A percentile compares a stretch with the other conserved stretches of the same genome.
Conservation (phyloP, 2,329 filamentous ascomycete species). For the Pseudogymnoascus sp. region DNA sequence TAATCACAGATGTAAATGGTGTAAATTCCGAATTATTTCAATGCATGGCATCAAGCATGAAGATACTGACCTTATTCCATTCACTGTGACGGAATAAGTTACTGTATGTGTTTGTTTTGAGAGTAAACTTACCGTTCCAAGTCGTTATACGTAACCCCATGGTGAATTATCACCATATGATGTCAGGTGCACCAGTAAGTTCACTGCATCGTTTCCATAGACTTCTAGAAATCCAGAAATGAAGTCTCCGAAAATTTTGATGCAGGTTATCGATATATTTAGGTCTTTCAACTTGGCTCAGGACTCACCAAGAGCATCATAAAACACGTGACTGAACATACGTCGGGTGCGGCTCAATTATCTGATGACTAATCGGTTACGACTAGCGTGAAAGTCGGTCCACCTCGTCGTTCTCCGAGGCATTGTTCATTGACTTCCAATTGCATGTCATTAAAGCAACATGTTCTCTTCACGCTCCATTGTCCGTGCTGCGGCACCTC, state of each 20-base stretch:
- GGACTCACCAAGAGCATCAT: background rate
- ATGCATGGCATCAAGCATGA: background rate
- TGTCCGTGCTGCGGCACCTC: conserved; percentile 51
- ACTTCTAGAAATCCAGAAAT: background rate
- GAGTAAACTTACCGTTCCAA: conserved; percentile 62
- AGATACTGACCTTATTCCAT: conserved; percentile 61
- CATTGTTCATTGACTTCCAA: conserved; percentile 1
- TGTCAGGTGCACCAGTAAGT: background rate
- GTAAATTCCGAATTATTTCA: background rate
- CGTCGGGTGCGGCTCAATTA: background rate
- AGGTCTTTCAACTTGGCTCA: background rate
- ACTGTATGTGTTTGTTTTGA: conserved; percentile 12
- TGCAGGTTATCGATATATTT: background rate
- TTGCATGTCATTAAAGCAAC: conserved; percentile 24
- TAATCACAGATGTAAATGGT: background rate
- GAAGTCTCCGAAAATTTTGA: background rate
- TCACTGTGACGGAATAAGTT: conserved; percentile 45
- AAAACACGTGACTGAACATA: background rate
- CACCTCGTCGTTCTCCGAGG: conserved; percentile 5
- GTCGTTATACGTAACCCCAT: conserved; percentile 78
- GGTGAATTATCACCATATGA: conserved; percentile 8
- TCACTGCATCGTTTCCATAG: background rate
- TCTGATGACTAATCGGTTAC: background rate
- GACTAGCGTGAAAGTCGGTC: conserved; percentile 7
- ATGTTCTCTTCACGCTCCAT: conserved; percentile 61